A percentile compares a stretch with the other conserved stretches of the same genome.
Evolutionary conservation across 768 basidiomycete genomes (phyloP).

Genomic region (Boletellus ananas): DNA sequence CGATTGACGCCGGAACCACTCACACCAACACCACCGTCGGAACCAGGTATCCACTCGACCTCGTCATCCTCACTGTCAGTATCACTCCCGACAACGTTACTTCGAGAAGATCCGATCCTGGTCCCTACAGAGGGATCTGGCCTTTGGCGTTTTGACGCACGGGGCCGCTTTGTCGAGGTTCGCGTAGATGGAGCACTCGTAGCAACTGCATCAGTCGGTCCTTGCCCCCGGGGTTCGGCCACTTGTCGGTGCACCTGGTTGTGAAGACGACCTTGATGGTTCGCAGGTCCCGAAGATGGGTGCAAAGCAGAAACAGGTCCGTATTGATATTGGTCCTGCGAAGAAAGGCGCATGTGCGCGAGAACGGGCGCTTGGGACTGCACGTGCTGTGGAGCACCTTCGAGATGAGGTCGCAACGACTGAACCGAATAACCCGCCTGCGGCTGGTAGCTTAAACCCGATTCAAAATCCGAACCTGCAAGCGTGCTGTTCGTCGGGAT

Average conservation of each 20-base stretch:
- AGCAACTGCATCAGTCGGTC: background rate
- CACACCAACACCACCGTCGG: background rate
- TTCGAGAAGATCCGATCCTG: background rate
- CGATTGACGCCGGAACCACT: background rate
- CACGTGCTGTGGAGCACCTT: constrained; percentile 8
- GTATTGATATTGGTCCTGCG: constrained; percentile 12
- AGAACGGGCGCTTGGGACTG: constrained; percentile 4
- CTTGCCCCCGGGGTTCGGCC: background rate
- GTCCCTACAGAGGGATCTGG: background rate
- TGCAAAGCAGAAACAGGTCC: background rate
- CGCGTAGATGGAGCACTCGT: constrained; percentile 1
- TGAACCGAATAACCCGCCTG: constrained; percentile 5
- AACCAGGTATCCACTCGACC: constrained; percentile 20
- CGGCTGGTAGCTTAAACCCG: background rate
- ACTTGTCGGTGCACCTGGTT: background rate
- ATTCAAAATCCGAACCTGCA: background rate
- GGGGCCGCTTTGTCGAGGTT: constrained; percentile 19
- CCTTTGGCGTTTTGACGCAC: constrained; percentile 22
- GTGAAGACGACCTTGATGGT: background rate
- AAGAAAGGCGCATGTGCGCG: background rate
- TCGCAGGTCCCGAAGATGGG: background rate
- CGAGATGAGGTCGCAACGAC: background rate
- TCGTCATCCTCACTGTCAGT: constrained; percentile 32
- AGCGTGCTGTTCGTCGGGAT: background rate
- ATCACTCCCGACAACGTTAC: constrained; percentile 20